These are phyloP conservation scores for Antitrichia curtipendula DNA, from an alignment of 225 moss, liverwort and hornwort species.

Conservation along the genomic window DNA sequence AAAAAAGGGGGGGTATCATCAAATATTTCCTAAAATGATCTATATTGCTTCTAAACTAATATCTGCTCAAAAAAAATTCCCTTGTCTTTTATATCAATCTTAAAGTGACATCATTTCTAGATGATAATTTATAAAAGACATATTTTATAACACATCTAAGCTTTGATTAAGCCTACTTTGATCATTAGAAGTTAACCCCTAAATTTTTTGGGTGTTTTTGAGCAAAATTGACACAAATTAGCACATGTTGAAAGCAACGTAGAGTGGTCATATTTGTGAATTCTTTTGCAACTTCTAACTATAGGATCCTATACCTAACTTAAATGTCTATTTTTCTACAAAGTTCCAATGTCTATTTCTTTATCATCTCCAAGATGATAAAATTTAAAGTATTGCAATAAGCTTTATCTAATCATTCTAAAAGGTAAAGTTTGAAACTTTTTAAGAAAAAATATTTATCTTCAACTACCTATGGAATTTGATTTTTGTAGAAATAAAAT, in stretches of 20 bases:
- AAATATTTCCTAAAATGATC: neutral
- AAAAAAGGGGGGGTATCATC: accelerated
- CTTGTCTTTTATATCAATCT: accelerated
- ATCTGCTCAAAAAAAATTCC: neutral
- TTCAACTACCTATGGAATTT: neutral
- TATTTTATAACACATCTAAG: neutral
- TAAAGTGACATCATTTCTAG: neutral
- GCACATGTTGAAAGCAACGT: neutral
- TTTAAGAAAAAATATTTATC: neutral
- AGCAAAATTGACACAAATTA: accelerated
- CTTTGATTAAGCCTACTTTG: neutral
- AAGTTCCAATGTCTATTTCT: neutral
- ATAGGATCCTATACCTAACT: accelerated
- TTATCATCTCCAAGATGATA: neutral
- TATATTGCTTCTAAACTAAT: accelerated
- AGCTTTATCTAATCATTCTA: neutral
- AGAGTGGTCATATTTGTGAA: neutral
- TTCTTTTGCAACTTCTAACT: neutral
- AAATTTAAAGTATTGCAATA: neutral
- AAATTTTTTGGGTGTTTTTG: neutral
- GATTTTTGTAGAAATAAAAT: too few relatives aligned
- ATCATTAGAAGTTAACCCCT: neutral
- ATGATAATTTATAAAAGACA: neutral
- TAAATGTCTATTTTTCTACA: neutral
- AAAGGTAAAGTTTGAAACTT: neutral